phyloP scores from a whole-genome alignment of 2,329 filamentous ascomycete species.

The Zarea fungicola region DNA sequence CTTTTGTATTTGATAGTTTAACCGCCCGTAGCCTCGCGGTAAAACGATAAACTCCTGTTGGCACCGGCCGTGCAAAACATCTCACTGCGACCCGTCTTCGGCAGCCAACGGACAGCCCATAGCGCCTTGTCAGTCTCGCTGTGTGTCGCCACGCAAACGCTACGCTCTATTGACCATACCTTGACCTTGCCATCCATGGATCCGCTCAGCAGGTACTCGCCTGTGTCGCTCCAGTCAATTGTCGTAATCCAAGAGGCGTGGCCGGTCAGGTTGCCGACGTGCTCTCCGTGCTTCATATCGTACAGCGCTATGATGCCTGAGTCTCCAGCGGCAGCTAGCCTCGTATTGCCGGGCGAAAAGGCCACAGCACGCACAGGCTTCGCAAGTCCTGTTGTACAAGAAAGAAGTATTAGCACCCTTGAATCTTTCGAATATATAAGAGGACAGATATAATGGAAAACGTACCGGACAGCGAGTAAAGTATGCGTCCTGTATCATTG shows the following conservation, averaged over 20 bases:
- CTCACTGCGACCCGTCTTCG: constrained; percentile 62
- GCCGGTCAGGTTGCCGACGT: constrained; percentile 76
- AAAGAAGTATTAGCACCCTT: neutral
- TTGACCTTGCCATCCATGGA: constrained; percentile 92
- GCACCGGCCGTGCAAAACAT: constrained; percentile 76
- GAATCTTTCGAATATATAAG: neutral
- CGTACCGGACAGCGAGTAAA: constrained; percentile 77
- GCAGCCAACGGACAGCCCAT: constrained; percentile 81
- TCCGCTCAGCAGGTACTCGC: constrained; percentile 84
- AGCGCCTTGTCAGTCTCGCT: constrained; percentile 81
- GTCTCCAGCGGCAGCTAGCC: constrained; percentile 86
- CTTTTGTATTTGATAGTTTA: neutral
- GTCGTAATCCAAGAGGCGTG: constrained; percentile 85
- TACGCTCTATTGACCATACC: constrained; percentile 86
- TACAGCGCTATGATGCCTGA: constrained; percentile 85
- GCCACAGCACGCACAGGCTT: constrained; percentile 80
- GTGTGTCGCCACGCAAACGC: constrained; percentile 84
- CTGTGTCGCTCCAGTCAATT: constrained; percentile 88
- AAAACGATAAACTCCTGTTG: constrained; percentile 72
- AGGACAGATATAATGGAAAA: neutral
- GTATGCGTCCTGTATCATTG: constrained; percentile 78
- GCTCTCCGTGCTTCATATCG: constrained; percentile 87
- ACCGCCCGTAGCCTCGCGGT: constrained; percentile 73
- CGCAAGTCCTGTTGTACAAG: constrained; percentile 58
- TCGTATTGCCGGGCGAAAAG: constrained; percentile 80